Conservation (phyloP, 2,329 filamentous ascomycete species). For the Penicillium thymicola region DNA sequence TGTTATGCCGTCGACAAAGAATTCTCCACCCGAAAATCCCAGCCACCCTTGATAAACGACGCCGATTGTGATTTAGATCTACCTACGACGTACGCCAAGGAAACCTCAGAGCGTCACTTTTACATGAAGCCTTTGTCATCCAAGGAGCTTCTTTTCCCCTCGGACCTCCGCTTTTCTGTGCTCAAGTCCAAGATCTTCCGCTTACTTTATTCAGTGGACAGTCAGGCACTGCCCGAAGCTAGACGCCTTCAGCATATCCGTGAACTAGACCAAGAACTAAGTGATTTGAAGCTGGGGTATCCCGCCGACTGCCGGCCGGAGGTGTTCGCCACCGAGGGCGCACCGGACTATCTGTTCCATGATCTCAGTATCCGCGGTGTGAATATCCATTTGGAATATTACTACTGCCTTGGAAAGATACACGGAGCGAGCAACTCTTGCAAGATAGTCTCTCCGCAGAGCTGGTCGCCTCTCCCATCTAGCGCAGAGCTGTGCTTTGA, state of each 20-base stretch:
- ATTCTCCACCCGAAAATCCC: constrained; percentile 20
- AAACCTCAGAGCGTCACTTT: constrained; percentile 21
- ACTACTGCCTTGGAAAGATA: constrained; percentile 25
- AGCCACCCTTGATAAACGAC: constrained; percentile 22
- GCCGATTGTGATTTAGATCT: constrained; percentile 24
- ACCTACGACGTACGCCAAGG: constrained; percentile 18
- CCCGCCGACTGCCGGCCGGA: constrained; percentile 20
- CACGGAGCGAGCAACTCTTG: constrained; percentile 16
- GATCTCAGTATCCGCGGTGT: constrained; percentile 26
- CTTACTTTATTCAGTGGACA: constrained; percentile 19
- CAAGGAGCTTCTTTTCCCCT: constrained; percentile 23
- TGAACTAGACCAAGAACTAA: constrained; percentile 24
- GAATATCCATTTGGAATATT: constrained; percentile 27
- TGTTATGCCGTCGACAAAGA: constrained; percentile 25
- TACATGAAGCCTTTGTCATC: constrained; percentile 20
- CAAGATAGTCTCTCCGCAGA: not conserved
- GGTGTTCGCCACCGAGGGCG: constrained; percentile 13
- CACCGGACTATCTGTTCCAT: constrained; percentile 22
- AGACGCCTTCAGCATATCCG: constrained; percentile 23
- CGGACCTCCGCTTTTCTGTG: constrained; percentile 23
- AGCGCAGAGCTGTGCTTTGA: constrained; percentile 24
- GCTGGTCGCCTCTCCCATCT: constrained; percentile 18
- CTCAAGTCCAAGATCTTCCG: constrained; percentile 25
- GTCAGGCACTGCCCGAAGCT: constrained; percentile 15
- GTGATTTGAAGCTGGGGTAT: constrained; percentile 17